Conservation (phyloP, 192 early-diverging fungal genomes). For the Chytriomyces sp. region DNA sequence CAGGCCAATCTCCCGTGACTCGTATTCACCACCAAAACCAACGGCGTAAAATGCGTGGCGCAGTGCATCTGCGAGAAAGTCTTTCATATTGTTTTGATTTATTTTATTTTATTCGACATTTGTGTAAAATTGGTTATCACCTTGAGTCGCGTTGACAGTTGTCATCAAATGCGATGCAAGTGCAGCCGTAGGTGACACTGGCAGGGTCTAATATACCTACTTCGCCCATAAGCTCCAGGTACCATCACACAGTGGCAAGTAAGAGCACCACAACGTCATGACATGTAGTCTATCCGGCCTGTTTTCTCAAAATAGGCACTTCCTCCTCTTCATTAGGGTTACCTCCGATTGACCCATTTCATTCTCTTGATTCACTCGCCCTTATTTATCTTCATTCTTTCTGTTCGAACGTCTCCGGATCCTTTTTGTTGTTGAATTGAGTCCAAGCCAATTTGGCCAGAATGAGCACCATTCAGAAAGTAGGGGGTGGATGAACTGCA, state of each 20-base stretch:
- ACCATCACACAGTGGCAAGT: not conserved
- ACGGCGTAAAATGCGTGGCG: not conserved
- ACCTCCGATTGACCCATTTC: not conserved
- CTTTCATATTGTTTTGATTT: conserved; percentile 6
- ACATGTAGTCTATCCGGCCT: not conserved
- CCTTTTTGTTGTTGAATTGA: no score
- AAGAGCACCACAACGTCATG: not conserved
- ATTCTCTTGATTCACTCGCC: no score
- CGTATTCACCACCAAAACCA: not conserved
- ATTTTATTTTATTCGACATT: not conserved
- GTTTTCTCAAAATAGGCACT: not conserved
- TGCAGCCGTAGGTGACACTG: not conserved
- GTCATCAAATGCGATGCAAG: not conserved
- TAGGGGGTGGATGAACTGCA: no score
- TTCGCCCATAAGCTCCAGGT: not conserved
- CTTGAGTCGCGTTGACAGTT: no score
- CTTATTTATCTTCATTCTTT: no score
- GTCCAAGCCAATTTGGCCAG: no score
- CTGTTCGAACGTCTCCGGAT: no score
- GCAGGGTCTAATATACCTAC: not conserved
- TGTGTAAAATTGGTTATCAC: no score
- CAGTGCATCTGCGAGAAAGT: conserved; percentile 16
- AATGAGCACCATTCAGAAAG: no score
- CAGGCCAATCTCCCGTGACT: not conserved
- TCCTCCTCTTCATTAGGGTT: not conserved